Percentiles rank a stretch among this genome's conserved stretches.
phyloP scores from a whole-genome alignment of 148 eudicot genomes.

The Rhododendron ovatum region DNA sequence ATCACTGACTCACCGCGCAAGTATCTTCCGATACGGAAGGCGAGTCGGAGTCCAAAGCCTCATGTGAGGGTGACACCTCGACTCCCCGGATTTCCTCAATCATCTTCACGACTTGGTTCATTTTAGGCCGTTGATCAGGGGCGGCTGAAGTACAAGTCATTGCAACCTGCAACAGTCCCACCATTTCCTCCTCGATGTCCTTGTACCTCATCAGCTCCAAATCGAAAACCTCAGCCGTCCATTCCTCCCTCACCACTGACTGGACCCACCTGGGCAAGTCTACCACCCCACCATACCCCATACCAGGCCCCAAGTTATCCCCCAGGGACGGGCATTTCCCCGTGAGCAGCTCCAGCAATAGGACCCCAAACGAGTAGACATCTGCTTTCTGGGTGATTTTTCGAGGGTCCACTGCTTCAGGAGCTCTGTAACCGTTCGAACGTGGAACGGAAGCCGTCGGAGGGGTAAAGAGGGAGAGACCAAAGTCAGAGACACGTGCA shows the following conservation, averaged over 20 bases:
- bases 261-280: slow-evolving; percentile 94
- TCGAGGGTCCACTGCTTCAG: slow-evolving; percentile 52
- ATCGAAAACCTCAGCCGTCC: slow-evolving; percentile 98
- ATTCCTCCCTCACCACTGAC: slow-evolving; percentile 91
- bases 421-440: slow-evolving; percentile 80
- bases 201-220: slow-evolving; percentile 93
- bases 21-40: slow-evolving; percentile 57
- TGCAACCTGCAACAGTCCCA: slow-evolving; percentile 77
- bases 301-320: slow-evolving; percentile 48
- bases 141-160: slow-evolving; percentile 61
- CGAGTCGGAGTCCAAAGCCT: slow-evolving; percentile 46
- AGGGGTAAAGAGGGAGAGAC: slow-evolving; percentile 52
- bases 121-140: slow-evolving; percentile 75
- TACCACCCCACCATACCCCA: slow-evolving; percentile 53
- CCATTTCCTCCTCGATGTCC: slow-evolving; percentile 97
- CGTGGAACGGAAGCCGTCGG: slow-evolving; percentile 26
- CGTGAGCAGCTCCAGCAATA: slow-evolving; percentile 79
- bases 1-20: slow-evolving; percentile 44
- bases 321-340: slow-evolving; percentile 73
- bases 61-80: slow-evolving; percentile 64
- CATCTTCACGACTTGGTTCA: slow-evolving; percentile 65
- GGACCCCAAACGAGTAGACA: slow-evolving; percentile 88
- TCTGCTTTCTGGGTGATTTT: slow-evolving; percentile 65
- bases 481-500: slow-evolving; percentile 77
- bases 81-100: slow-evolving; percentile 70